A percentile compares a stretch with the other conserved stretches of the same genome.
These are phyloP conservation scores for Pythium brachiatum DNA, from an alignment of 352 stramenopile genomes.

Conservation along the genomic window DNA sequence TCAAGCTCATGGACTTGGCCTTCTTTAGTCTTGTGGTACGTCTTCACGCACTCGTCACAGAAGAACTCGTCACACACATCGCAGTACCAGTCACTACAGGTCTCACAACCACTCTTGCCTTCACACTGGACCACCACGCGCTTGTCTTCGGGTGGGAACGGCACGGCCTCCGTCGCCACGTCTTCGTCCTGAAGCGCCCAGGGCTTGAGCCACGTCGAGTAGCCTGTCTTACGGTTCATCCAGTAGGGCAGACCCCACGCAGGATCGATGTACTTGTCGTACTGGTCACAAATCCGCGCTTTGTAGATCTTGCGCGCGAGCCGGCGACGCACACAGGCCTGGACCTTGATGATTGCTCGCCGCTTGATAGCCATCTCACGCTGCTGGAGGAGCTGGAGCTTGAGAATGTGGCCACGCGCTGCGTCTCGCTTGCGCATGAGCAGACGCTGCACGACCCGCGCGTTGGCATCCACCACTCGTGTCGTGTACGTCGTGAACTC, in stretches of 20 bases:
- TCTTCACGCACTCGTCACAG: conserved; percentile 37
- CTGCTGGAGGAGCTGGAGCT: conserved; percentile 15
- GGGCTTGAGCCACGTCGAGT: conserved; percentile 72
- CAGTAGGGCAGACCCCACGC: conserved; percentile 65
- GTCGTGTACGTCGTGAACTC: conserved; percentile 19
- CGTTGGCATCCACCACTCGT: conserved; percentile 27
- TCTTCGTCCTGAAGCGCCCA: conserved; percentile 47
- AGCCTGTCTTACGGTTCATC: conserved; percentile 62
- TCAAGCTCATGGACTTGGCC: conserved; percentile 14
- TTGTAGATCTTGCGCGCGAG: conserved; percentile 36
- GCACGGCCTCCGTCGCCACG: conserved; percentile 43
- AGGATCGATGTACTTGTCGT: conserved; percentile 74
- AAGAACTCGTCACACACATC: conserved; percentile 61
- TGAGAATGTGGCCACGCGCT: conserved; percentile 29
- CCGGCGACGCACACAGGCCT: conserved; percentile 30
- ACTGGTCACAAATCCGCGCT: conserved; percentile 36
- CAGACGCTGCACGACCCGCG: conserved; percentile 34
- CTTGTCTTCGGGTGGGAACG: conserved; percentile 37
- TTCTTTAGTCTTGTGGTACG: conserved; percentile 37
- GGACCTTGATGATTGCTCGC: conserved; percentile 32
- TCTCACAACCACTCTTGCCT: conserved; percentile 35
- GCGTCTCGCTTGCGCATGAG: conserved; percentile 26
- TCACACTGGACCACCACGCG: conserved; percentile 45
- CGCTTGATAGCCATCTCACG: conserved; percentile 16
- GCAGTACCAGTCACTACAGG: conserved; percentile 58